Evolutionary conservation across 148 eudicot genomes (phyloP).

Genomic region (Limonium bicolor): DNA sequence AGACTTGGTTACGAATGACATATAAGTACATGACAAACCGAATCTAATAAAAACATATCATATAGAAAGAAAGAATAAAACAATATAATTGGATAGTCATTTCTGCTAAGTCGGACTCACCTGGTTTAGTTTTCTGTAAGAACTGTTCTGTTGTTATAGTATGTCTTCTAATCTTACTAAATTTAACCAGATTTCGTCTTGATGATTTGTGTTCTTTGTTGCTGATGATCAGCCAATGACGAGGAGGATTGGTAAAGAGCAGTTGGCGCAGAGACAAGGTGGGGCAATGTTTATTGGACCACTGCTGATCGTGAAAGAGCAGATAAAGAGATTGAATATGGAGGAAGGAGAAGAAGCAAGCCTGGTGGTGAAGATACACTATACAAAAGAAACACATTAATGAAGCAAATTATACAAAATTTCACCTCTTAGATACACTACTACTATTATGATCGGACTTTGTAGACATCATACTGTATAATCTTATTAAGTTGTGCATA

Average conservation of each 20-base stretch:
- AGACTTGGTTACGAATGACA: too few species aligned
- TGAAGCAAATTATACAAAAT: too few species aligned
- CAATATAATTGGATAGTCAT: too few species aligned
- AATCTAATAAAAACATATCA: too few species aligned
- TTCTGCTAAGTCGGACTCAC: conserved; percentile 59
- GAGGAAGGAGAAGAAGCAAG: conserved; percentile 45
- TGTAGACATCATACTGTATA: too few species aligned
- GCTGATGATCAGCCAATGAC: too few species aligned
- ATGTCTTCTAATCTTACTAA: background rate
- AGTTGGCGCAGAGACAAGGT: conserved; percentile 61
- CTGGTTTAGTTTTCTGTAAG: conserved; percentile 67
- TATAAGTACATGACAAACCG: too few species aligned
- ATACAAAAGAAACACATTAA: too few species aligned
- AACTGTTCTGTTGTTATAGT: background rate
- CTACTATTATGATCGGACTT: too few species aligned
- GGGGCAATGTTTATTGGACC: conserved; percentile 67
- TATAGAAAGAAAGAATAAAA: too few species aligned
- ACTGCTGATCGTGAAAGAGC: conserved; percentile 65
- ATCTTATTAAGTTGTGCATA: too few species aligned
- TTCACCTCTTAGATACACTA: too few species aligned
- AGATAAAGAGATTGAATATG: conserved; percentile 41
- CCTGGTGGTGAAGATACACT: conserved; percentile 31
- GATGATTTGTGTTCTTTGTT: conserved; percentile 3
- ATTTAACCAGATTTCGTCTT: background rate
- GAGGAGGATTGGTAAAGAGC: conserved; percentile 34